Base-by-base conservation (phyloP, 1,284 basidiomycete species). In the Flammula alnicola region DNA sequence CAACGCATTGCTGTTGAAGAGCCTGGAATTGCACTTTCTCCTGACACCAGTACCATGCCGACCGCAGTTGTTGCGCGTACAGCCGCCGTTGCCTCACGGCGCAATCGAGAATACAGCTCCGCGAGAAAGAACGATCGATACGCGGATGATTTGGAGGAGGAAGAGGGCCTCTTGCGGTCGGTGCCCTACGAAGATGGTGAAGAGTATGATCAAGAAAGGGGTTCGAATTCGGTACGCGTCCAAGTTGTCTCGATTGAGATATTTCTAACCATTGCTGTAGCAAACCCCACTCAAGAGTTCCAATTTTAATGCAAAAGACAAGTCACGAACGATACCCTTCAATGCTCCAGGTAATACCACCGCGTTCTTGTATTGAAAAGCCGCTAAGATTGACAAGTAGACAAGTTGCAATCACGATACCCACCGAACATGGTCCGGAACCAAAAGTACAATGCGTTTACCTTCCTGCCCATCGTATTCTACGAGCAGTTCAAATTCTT, bases 401-500 rank as follows among this genome's bases (percentile, higher is more conserved):
- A 88, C 26, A 91, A 89, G 69, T 59, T 86, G 12, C 86, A 85
- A 61, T 78, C 74, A 26, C 75, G 74, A 54, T 92, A 81, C 56
- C 82, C 83, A 49, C 81, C 94, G 23, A 99, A 99, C 69, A 86
- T 91, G 26, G 91, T 98, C 33, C 87, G 93, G 59, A 99, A 99
- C 64, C 96, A 98, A 69, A 99, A 99, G 73, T 99, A 99, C 79
- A 97, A 94, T 65, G 73, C 92, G 43, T 79, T 94, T 71, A 93
- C 93, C 7, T 99, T 99, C 76, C 79, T 99, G 3, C 96, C 96
- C 0, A 81, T 98, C 54, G 95, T 99, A 35, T 86, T 99, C 67
- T 99, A 98, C 71, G 95, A 98, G 69, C 97, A 99, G 70, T 99
- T 99, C 88, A 99, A 98, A 72, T 98, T 97, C 79, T 99, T 99